Base-by-base conservation (phyloP, 345 rosid species). In the Limnanthes douglasii region DNA sequence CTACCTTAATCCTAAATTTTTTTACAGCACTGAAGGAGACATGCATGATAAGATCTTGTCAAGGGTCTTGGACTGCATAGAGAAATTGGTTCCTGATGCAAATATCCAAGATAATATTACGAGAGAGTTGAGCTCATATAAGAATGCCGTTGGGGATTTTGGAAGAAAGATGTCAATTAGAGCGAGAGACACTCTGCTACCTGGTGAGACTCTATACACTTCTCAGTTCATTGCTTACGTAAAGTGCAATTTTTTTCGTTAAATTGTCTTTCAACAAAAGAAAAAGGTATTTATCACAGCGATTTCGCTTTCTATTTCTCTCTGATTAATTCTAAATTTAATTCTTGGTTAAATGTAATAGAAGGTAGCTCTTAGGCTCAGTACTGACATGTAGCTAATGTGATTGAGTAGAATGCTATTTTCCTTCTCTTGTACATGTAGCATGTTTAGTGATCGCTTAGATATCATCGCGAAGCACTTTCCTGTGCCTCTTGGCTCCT, bases 151-250 rank as follows among this genome's bases (percentile, higher is more conserved):
- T 37, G 96, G 98, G 30, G 82, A 84, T 54, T 75, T 90, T 8
- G 96, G 88, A 46, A 84, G 94, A 64, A 80, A 80, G 56, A 66
- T 90, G 73, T 85, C 96, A 10, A 48, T 75, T 43, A 66, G 96
- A 65, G 81, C 94, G 33, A 69, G 74, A 37, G 96, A 80, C 39
- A 74, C 78, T 37, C 31, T 81, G 55, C 73, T 61, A 62, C 92
- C 95, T 45, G 81, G 95, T 78, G 51, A 8, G 61, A 10, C 31
- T 41, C 56, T 32, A 12, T 31, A 13, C 34, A 33, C 20, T 46
- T 14, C 51, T 23, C n/a, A 14, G 29, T 35, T 43, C 25, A 37
- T 48, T 29, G 23, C 28, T 23, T 17, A 31, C 14, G 42, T 48
- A 15, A 31, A 20, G 35, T 37, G 34, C 12, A 46, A 39, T 32